Evolutionary conservation across 108 stramenopile genomes (phyloP).

Genomic region (Discostella stelligeroides): DNA sequence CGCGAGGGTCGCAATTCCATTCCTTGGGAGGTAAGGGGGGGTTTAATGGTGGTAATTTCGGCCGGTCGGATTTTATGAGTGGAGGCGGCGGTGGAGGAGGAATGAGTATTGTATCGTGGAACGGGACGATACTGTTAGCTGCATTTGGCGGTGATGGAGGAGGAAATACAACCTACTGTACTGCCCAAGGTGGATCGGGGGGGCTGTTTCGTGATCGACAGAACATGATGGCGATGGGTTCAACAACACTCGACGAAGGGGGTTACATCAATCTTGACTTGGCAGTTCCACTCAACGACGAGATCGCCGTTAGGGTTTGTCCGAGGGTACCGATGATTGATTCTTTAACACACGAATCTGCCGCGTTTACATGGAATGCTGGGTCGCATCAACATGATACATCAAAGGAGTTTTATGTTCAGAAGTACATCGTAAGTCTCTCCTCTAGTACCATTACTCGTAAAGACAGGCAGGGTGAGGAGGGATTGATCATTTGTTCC

Average conservation of each 20-base stretch:
- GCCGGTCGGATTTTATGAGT: slow-evolving; percentile 1
- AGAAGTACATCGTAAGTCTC: slow-evolving; percentile 4
- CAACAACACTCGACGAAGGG: background rate
- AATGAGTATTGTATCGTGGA: background rate
- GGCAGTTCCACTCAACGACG: background rate
- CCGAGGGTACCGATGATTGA: background rate
- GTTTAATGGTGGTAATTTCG: slow-evolving; percentile 8
- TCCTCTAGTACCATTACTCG: background rate
- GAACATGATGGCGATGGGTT: background rate
- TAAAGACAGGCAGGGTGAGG: background rate
- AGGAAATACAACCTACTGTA: slow-evolving; percentile 7
- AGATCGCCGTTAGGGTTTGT: background rate
- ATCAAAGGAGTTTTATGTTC: slow-evolving; percentile 12
- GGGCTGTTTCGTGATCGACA: background rate
- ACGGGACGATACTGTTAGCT: slow-evolving; percentile 2
- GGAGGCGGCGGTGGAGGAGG: slow-evolving; percentile 40
- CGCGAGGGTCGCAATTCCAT: background rate
- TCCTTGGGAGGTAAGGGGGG: slow-evolving; percentile 27
- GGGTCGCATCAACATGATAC: background rate
- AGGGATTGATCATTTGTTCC: background rate
- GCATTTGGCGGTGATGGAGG: slow-evolving; percentile 19
- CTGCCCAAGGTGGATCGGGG: slow-evolving; percentile 5
- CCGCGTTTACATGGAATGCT: slow-evolving; percentile 13
- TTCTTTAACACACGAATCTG: slow-evolving; percentile 3
- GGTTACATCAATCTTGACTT: slow-evolving; percentile 20